Base-by-base conservation (phyloP, 1,139 yeast genomes). In the Taphrina betulina region DNA sequence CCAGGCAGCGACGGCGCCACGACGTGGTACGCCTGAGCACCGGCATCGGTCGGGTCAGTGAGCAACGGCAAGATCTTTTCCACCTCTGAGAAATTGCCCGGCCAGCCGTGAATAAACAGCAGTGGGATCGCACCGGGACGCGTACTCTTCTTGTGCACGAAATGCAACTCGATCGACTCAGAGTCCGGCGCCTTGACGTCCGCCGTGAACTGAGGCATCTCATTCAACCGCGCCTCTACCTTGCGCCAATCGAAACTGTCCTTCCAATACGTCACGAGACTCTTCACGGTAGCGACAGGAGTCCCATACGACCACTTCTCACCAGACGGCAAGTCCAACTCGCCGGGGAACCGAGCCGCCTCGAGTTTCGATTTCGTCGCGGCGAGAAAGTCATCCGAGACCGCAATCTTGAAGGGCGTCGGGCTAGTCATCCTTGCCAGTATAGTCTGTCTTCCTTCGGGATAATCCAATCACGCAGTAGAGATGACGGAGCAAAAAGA, bases 361-460 rank as follows among this genome's bases (percentile, higher is more conserved):
- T 44, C 46, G 26, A 53, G 53, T 23, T 53, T 53, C 12, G 40
- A 19, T 17, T 45, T 28, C 22, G 41, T 44, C 17, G 37, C n/a
- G 17, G 16, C 31, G 17, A 53, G 46, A 8, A 38, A 8, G 19
- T 35, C 45, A 17, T 53, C 53, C 17, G 42, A 20, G 26, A 53
- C 35, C 12, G 33, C 19, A 26, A 53, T 29, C 29, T 29, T 44
- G 46, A 44, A 53, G 16, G 57, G 53, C 34, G 79, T 42, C 16
- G 51, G 37, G 28, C 29, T 22, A 12, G 46, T 10, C 54, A 50
- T 50, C 17, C n/a, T 33, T 5, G 41, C n/a, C n/a, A n/a, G n/a
- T n/a, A n/a, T n/a, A n/a, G n/a, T n/a, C n/a, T n/a, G n/a, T n/a
- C n/a, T n/a, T n/a, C n/a, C n/a, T n/a, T n/a, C n/a, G n/a, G n/a